These are phyloP conservation scores for Geotrichum klebahnii DNA, from an alignment of 1,139 yeast species.

Conservation along the genomic window DNA sequence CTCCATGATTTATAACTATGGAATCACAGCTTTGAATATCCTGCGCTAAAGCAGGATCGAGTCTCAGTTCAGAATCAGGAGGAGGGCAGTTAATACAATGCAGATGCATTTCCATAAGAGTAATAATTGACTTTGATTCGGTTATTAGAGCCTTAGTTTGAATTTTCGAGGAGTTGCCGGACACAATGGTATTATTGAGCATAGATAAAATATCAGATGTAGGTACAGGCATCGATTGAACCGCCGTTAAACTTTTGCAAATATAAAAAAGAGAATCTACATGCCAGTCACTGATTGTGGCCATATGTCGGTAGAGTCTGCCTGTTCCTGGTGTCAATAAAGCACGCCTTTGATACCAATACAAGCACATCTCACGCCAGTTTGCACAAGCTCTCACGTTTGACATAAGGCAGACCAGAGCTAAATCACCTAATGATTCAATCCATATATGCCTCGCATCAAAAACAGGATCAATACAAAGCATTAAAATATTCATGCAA, in stretches of 20 bases:
- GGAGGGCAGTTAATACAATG: background rate
- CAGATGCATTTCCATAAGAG: background rate
- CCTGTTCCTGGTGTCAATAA: slow-evolving; percentile 35
- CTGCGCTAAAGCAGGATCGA: too few species aligned
- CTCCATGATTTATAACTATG: slow-evolving; percentile 23
- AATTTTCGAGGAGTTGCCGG: background rate
- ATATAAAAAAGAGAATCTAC: slow-evolving; percentile 37
- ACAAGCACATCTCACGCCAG: slow-evolving; percentile 35
- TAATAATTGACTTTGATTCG: background rate
- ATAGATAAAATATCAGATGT: background rate
- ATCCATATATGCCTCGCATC: slow-evolving; percentile 36
- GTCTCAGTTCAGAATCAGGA: too few species aligned
- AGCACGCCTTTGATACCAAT: slow-evolving; percentile 36
- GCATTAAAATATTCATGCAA: slow-evolving; percentile 32
- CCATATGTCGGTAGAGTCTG: slow-evolving; percentile 36
- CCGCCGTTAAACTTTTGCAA: slow-evolving; percentile 32
- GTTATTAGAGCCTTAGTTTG: background rate
- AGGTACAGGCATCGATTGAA: slow-evolving; percentile 27
- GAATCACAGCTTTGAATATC: too few species aligned
- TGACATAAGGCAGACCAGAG: slow-evolving; percentile 34
- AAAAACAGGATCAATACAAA: slow-evolving; percentile 35
- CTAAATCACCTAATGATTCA: slow-evolving; percentile 38
- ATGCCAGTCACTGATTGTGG: slow-evolving; percentile 30
- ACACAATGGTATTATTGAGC: background rate
- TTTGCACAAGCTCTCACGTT: slow-evolving; percentile 27